Base-by-base conservation (phyloP, 768 basidiomycete genomes). In the Suillus spraguei region DNA sequence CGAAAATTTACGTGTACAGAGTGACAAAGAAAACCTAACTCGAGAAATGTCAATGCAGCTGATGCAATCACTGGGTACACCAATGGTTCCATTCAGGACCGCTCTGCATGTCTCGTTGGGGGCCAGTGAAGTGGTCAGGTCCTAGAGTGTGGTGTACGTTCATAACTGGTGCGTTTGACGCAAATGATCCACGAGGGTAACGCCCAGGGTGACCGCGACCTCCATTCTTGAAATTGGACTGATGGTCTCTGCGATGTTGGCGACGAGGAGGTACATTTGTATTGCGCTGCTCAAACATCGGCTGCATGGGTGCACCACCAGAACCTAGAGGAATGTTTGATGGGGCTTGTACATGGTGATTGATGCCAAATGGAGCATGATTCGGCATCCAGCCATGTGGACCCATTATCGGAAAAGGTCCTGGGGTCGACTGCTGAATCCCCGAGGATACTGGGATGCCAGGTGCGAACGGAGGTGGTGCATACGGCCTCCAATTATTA, bases 401-500 rank as follows among this genome's bases (percentile, higher is more conserved):
- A 35, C 68, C 67, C 44, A 66, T 58, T 11, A 62, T 65, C 60
- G 65, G 72, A 42, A 50, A 39, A 42, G 69, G 65, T 58, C 69
- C 72, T 63, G 75, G 63, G 49, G 70, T 74, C 5, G 75, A 60
- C 20, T 75, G 75, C 47, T 74, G 67, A 47, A 76, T 67, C 39
- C 71, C 73, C 20, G 76, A 67, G 56, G 76, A 72, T 28, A 72
- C 66, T 62, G 74, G 76, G 8, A 39, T 24, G 36, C 41, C 38
- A 58, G 39, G 39, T 28, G 39, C 39, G 4, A 58, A 58, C 55
- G 64, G 59, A 50, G 72, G 63, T 59, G 72, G 72, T 36, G 74
- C 70, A 61, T 74, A 77, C 9, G 76, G 73, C 33, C 72, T 70
- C 79, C 78, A 79, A 41, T 71, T 60, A 16, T 72, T 68, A 49